Conservation (phyloP, 2,329 filamentous ascomycete genomes). For the Stagonosporopsis rhizophila region DNA sequence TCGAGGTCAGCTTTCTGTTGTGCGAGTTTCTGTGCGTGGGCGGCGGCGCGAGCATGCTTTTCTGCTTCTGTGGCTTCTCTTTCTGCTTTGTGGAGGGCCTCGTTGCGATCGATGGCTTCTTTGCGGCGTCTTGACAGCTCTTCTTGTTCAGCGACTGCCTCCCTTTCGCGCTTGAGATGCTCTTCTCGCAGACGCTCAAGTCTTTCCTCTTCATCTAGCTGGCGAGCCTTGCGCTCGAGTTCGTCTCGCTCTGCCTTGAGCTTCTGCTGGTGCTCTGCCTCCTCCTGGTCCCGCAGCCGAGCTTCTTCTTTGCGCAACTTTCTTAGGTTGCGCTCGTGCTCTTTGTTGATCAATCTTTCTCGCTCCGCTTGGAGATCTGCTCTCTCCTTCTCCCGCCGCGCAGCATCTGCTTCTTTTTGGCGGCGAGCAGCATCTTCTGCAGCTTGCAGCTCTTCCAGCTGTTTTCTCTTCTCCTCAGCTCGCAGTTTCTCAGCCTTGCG, state of each 20-base stretch:
- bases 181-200: background rate
- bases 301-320: background rate
- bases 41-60: background rate
- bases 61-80: background rate
- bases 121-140: background rate
- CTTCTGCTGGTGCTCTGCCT: constrained; percentile 11
- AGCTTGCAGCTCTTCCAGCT: background rate
- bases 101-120: background rate
- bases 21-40: background rate
- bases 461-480: background rate
- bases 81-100: background rate
- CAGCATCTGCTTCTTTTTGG: background rate
- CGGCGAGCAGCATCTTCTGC: background rate
- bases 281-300: constrained; percentile 12
- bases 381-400: background rate
- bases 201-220: constrained; percentile 11
- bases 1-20: background rate
- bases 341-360: background rate
- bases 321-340: background rate
- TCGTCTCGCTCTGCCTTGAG: background rate
- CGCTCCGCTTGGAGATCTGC: background rate
- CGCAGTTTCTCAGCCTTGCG: background rate
- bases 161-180: background rate
- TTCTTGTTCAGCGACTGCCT: background rate
- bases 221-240: background rate